These are phyloP conservation scores for Lenzites betulinus DNA, from an alignment of 768 basidiomycete genomes.

Conservation along the genomic window DNA sequence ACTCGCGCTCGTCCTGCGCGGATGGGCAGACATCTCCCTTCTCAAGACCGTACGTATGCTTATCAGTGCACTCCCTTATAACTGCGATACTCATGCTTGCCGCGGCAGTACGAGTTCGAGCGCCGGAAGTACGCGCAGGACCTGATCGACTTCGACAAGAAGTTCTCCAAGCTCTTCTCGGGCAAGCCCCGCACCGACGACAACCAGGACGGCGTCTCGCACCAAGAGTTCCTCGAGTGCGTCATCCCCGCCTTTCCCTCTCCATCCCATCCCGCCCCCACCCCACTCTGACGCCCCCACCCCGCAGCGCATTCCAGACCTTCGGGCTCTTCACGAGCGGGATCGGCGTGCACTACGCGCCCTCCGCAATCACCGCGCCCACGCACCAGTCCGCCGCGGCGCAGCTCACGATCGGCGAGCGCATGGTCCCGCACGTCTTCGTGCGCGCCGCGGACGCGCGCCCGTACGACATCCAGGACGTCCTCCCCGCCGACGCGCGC, in stretches of 20 bases:
- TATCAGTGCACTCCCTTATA: neutral
- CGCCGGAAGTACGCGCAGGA: slow-evolving; percentile 56
- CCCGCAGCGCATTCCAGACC: slow-evolving; percentile 43
- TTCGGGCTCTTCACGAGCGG: slow-evolving; percentile 51
- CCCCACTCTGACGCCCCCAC: neutral
- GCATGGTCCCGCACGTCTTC: slow-evolving; percentile 49
- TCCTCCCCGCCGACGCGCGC: slow-evolving; percentile 47
- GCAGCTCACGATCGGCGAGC: slow-evolving; percentile 50
- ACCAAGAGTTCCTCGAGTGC: slow-evolving; percentile 48
- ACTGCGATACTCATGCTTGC: neutral
- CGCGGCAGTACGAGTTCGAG: slow-evolving; percentile 51
- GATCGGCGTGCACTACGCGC: slow-evolving; percentile 50
- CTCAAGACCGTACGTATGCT: slow-evolving; percentile 45
- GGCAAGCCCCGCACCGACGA: slow-evolving; percentile 48
- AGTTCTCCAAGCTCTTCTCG: slow-evolving; percentile 53
- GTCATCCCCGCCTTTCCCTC: slow-evolving; percentile 10
- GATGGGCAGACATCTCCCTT: slow-evolving; percentile 47
- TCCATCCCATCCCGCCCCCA: neutral
- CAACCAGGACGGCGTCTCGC: slow-evolving; percentile 48
- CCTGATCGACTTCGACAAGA: slow-evolving; percentile 55
- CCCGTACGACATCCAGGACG: slow-evolving; percentile 52
- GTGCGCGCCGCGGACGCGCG: slow-evolving; percentile 48
- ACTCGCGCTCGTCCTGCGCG: slow-evolving; percentile 49
- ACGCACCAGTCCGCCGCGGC: slow-evolving; percentile 40
- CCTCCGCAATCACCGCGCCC: slow-evolving; percentile 41